Base-by-base conservation (phyloP, 108 stramenopile genomes). In the Pseudonitzschia delicatissima region DNA sequence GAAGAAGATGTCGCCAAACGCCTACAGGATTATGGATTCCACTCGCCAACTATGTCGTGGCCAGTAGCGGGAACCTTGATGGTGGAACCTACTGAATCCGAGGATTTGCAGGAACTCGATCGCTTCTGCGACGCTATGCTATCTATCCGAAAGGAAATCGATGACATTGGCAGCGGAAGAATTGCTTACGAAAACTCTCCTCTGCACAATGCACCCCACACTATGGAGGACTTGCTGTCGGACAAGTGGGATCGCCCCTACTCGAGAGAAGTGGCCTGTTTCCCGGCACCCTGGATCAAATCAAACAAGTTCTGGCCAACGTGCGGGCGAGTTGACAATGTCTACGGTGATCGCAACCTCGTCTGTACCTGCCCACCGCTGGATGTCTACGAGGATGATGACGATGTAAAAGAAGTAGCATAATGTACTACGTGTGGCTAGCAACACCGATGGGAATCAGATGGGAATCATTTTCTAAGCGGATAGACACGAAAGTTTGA, bases 31-130 rank as follows among this genome's bases (percentile, higher is more conserved):
- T 99, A 97, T 67, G 97, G 99, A 15, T 99, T 98, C 87, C 99
- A 99, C 79, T 90, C 91, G 37, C 99, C 99, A 18, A 99, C 99
- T 49, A 99, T 98, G 97, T 93, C 91, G 27, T 99, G 99, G 99
- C 99, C 99, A 34, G 97, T 99, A 21, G 91, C 97, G 20, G 97
- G 97, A 50, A 99, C 97, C 23, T 78, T 99, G 53, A 99, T 99
- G 99, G 79, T 98, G 36, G 99, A 99, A 79, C 99, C 99, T 12
- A 99, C 99, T 13, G 99, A 99, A 80, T 85, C 82, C 17, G 99
- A 99, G 71, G 97, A 97, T 82, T 86, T 95, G 74, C 96, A 85
- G 4, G 99, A 99, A 78, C 85, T 98, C 5, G 96, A 99, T 79
- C 82, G 90, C 47, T 98, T 99, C 82, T 95, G 91, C 68, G 97